Evolutionary conservation across 2,329 filamentous ascomycete genomes (phyloP).

Genomic region (Aphanocladium album): DNA sequence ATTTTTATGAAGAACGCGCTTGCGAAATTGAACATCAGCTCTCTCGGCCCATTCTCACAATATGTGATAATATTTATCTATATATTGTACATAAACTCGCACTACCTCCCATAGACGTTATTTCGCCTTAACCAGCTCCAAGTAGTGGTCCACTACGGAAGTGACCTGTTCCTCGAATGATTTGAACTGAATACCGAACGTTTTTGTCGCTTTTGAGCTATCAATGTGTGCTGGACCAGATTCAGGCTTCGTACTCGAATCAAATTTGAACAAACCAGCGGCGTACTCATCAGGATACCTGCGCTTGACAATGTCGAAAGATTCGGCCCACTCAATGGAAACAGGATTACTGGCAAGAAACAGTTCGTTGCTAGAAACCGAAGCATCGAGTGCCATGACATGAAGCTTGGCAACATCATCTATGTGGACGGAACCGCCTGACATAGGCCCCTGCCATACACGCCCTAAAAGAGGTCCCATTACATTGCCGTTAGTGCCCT

Average conservation of each 20-base stretch:
- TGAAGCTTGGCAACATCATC: constrained; percentile 35
- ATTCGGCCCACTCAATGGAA: constrained; percentile 32
- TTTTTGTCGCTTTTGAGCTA: constrained; percentile 25
- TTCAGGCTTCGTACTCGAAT: background rate
- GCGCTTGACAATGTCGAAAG: constrained; percentile 30
- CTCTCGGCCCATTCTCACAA: no score
- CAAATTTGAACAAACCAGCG: constrained; percentile 17
- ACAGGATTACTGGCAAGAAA: constrained; percentile 22
- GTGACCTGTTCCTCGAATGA: constrained; percentile 30
- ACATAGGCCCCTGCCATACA: constrained; percentile 16
- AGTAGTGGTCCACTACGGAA: constrained; percentile 29
- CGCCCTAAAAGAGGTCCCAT: constrained; percentile 30
- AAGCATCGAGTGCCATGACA: constrained; percentile 29
- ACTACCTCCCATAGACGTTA: background rate
- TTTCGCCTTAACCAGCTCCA: constrained; percentile 20
- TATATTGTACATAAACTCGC: no score
- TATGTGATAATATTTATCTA: no score
- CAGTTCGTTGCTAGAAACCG: constrained; percentile 22
- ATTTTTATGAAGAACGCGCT: no score
- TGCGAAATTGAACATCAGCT: no score
- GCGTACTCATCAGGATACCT: constrained; percentile 20
- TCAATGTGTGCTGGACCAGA: constrained; percentile 18
- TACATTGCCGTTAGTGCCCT: constrained; percentile 26
- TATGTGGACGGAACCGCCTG: constrained; percentile 30
- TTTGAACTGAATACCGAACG: constrained; percentile 28